Percentiles rank a stretch among this genome's conserved stretches.
phyloP scores from a whole-genome alignment of 352 stramenopile species.

The Albugo candida region DNA sequence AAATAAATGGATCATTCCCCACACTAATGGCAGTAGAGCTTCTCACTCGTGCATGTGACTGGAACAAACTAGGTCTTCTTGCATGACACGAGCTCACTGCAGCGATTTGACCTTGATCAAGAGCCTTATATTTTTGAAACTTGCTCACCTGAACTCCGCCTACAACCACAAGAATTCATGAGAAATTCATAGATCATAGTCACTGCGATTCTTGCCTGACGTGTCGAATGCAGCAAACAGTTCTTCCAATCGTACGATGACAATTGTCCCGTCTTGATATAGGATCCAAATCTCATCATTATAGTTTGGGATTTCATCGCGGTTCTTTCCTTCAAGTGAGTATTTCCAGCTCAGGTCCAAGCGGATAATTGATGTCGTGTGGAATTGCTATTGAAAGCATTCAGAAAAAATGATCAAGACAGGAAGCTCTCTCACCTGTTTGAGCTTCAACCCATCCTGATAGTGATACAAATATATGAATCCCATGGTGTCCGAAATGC shows the following conservation, averaged over 20 bases:
- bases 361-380: conserved; percentile 20
- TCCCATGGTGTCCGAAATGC: no score
- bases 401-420: no score
- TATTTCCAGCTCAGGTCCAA: conserved; percentile 26
- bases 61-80: conserved; percentile 56
- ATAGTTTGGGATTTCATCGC: background rate
- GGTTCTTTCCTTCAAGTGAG: conserved; percentile 12
- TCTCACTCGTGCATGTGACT: conserved; percentile 52
- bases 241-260: conserved; percentile 51
- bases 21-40: conserved; percentile 54
- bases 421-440: no score
- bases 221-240: conserved; percentile 27
- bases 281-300: conserved; percentile 32
- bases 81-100: conserved; percentile 36
- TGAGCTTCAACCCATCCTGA: no score
- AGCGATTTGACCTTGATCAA: conserved; percentile 47
- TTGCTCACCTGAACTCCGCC: conserved; percentile 46
- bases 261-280: conserved; percentile 55
- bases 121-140: conserved; percentile 61
- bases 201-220: conserved; percentile 8
- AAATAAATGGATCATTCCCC: conserved; percentile 40
- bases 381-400: conserved; percentile 17
- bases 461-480: no score
- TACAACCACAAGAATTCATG: conserved; percentile 3
- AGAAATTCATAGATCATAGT: background rate